phyloP scores from a whole-genome alignment of 2,329 filamentous ascomycete species.

The Coniochaeta prunicola region DNA sequence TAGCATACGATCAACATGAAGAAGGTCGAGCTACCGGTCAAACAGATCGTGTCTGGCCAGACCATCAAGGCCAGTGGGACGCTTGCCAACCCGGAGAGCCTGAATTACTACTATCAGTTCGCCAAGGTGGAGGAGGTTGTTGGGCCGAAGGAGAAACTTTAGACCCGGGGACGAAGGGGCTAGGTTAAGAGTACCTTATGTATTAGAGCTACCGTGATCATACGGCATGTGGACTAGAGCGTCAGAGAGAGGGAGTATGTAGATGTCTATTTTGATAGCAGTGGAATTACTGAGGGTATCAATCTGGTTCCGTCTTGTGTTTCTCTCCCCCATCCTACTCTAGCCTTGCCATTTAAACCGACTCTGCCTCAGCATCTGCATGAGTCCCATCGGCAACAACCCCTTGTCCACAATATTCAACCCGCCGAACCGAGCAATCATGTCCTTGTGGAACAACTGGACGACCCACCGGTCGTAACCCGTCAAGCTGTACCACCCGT shows the following conservation, averaged over 20 bases:
- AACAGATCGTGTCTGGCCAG: constrained; percentile 73
- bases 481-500: constrained; percentile 24
- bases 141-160: constrained; percentile 40
- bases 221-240: too few species aligned
- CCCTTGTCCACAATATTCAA: constrained; percentile 36
- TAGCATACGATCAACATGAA: constrained; percentile 78
- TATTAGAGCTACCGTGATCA: too few species aligned
- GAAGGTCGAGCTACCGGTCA: constrained; percentile 78
- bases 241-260: too few species aligned
- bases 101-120: constrained; percentile 76
- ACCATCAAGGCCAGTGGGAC: constrained; percentile 70
- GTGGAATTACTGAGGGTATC: constrained; percentile 23
- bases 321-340: background rate
- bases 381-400: constrained; percentile 39
- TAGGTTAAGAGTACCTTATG: background rate
- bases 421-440: constrained; percentile 35
- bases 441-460: constrained; percentile 35
- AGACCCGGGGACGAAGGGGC: constrained; percentile 8
- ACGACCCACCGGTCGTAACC: constrained; percentile 42
- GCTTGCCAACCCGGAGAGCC: constrained; percentile 65
- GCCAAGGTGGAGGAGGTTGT: constrained; percentile 59
- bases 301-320: constrained; percentile 6
- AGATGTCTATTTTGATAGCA: too few species aligned
- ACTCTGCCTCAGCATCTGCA: constrained; percentile 34
- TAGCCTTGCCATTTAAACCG: constrained; percentile 34